Evolutionary conservation across 1,284 basidiomycete species (phyloP).

Genomic region (Ceratobasidium sp.): DNA sequence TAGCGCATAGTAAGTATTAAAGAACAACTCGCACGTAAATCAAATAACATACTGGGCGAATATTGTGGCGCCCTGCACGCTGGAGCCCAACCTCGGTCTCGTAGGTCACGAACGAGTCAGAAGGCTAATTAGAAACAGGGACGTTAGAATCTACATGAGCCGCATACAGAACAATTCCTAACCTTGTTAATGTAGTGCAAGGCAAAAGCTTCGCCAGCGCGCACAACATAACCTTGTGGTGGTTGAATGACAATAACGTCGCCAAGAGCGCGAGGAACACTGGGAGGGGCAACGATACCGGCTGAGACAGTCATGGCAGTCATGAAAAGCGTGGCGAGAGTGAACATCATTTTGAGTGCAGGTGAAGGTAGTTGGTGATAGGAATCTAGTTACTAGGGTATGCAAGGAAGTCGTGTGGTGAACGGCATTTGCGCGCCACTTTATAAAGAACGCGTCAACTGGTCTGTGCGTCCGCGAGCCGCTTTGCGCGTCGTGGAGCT

Average conservation of each 20-base stretch:
- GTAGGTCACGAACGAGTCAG: constrained; percentile 25
- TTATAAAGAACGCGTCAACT: too few relatives aligned
- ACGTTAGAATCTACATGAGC: background rate
- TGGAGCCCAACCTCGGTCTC: constrained; percentile 40
- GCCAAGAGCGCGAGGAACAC: constrained; percentile 28
- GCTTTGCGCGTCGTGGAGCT: too few relatives aligned
- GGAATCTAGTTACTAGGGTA: too few relatives aligned
- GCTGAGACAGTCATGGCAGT: constrained; percentile 28
- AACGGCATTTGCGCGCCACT: too few relatives aligned
- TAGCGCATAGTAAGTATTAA: background rate
- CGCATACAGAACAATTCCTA: background rate
- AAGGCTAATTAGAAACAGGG: constrained; percentile 3
- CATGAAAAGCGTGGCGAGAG: constrained; percentile 25
- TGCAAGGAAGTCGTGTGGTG: too few relatives aligned
- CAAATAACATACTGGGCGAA: constrained; percentile 21
- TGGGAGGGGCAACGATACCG: constrained; percentile 26
- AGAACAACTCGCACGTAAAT: background rate
- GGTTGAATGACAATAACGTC: constrained; percentile 37
- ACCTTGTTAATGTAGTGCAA: constrained; percentile 42
- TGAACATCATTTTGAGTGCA: constrained; percentile 22
- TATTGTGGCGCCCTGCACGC: constrained; percentile 36
- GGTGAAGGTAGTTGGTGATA: too few relatives aligned
- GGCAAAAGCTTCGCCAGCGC: constrained; percentile 29
- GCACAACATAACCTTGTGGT: constrained; percentile 28
- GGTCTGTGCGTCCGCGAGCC: too few relatives aligned